Conservation (phyloP, 805 yeast species). For the Pichia sporocuriosa region DNA sequence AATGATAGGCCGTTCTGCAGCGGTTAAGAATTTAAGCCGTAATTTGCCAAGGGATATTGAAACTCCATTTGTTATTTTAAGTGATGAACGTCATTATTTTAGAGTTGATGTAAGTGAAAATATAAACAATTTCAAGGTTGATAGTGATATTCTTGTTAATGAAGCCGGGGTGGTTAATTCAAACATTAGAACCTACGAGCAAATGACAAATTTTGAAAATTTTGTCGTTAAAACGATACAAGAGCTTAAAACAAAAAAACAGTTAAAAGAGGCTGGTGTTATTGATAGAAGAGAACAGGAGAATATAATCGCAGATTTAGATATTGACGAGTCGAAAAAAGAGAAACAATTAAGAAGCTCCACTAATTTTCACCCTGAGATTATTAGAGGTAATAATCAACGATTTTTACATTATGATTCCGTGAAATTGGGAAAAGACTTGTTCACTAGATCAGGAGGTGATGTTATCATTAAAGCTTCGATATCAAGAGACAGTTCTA, state of each 20-base stretch:
- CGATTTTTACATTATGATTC: constrained; percentile 4
- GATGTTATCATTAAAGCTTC: constrained; percentile 5
- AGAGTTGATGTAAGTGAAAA: constrained; percentile 14
- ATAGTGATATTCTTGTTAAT: neutral
- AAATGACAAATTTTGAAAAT: constrained; percentile 7
- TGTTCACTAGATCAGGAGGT: constrained; percentile 5
- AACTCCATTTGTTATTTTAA: constrained; percentile 16
- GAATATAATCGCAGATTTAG: constrained; percentile 4
- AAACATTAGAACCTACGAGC: constrained; percentile 6
- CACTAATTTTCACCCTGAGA: constrained; percentile 6
- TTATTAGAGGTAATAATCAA: constrained; percentile 4
- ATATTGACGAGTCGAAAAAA: constrained; percentile 3
- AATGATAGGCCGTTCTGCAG: constrained; percentile 38
- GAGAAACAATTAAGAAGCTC: constrained; percentile 5
- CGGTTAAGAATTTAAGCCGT: constrained; percentile 11
- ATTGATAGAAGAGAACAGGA: constrained; percentile 3
- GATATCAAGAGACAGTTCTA: constrained; percentile 4
- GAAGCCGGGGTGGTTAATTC: neutral
- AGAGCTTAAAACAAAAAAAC: constrained; percentile 6
- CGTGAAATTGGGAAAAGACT: constrained; percentile 1
- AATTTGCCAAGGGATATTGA: constrained; percentile 15
- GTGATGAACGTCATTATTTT: constrained; percentile 13
- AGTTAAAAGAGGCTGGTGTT: constrained; percentile 3
- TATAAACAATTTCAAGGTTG: too few species aligned
- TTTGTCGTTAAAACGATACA: constrained; percentile 4